Conservation (phyloP, 148 eudicot genomes). For the Silene conica region DNA sequence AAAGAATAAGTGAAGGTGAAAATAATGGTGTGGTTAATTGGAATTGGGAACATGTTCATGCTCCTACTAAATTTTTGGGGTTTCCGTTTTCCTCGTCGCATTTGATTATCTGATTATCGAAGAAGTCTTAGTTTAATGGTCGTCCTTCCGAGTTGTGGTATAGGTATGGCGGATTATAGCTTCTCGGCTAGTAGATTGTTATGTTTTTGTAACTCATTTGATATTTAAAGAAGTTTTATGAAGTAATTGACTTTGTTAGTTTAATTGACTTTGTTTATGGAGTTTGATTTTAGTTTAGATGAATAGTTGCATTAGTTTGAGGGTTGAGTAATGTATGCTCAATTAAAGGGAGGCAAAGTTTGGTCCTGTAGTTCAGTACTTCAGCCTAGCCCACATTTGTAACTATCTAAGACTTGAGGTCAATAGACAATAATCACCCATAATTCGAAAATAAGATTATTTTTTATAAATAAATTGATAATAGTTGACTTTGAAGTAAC, state of each 20-base stretch:
- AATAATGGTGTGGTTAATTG: conserved; percentile 15
- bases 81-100: conserved; percentile 32
- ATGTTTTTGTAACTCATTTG: no score
- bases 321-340: conserved; percentile 22
- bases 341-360: neutral
- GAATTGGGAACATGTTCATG: conserved; percentile 27
- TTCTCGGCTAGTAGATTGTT: no score
- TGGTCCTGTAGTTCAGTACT: neutral
- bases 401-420: no score
- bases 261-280: neutral
- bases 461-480: no score
- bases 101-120: conserved; percentile 21
- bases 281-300: neutral
- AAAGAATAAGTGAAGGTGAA: neutral
- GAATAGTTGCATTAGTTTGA: conserved; percentile 25
- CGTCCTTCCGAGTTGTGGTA: no score
- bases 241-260: neutral
- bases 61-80: conserved; percentile 24
- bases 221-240: no score
- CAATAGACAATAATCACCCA: no score
- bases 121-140: no score
- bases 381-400: no score
- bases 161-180: no score
- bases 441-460: no score
- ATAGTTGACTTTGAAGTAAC: no score